These are phyloP conservation scores for Acacia concinna DNA, from an alignment of 331 rosid species.

Conservation along the genomic window DNA sequence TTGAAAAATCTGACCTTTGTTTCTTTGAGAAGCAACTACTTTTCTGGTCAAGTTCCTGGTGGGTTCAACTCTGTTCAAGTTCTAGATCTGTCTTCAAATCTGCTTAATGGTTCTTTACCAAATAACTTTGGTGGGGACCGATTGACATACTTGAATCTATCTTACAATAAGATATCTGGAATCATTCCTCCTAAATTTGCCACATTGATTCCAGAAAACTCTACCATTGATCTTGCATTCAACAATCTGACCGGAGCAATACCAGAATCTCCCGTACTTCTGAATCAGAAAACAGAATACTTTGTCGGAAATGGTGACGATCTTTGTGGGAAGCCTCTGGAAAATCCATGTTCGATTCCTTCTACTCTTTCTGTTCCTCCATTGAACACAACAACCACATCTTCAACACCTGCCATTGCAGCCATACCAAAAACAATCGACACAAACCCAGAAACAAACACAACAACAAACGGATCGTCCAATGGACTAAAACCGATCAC, in stretches of 20 bases:
- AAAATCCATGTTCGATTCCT: conserved; percentile 69
- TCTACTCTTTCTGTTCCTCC: conserved; percentile 55
- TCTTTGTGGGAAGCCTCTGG: conserved; percentile 85
- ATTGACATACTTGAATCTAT: conserved; percentile 67
- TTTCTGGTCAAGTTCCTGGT: conserved; percentile 60
- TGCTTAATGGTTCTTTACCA: conserved; percentile 79
- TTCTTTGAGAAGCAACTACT: conserved; percentile 69
- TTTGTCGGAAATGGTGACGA: conserved; percentile 63
- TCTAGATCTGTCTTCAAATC: conserved; percentile 85
- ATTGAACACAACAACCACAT: conserved; percentile 47
- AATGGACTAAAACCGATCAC: conserved; percentile 63
- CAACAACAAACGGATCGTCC: conserved; percentile 38
- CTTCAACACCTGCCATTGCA: conserved; percentile 86
- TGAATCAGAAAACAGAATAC: conserved; percentile 53
- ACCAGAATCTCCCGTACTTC: conserved; percentile 56
- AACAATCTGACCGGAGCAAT: conserved; percentile 74
- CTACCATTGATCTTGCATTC: conserved; percentile 82
- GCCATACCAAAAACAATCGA: conserved; percentile 78
- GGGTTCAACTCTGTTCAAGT: conserved; percentile 50
- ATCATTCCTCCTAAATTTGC: conserved; percentile 60
- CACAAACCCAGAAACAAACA: conserved; percentile 40
- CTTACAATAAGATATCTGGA: conserved; percentile 83
- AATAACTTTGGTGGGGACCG: conserved; percentile 50
- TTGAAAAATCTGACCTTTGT: conserved; percentile 59
- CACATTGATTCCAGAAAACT: conserved; percentile 39